Percentiles rank a stretch among this genome's conserved stretches.
phyloP scores from a whole-genome alignment of 2,329 filamentous ascomycete species.

The Aspergillus aculeatinus region DNA sequence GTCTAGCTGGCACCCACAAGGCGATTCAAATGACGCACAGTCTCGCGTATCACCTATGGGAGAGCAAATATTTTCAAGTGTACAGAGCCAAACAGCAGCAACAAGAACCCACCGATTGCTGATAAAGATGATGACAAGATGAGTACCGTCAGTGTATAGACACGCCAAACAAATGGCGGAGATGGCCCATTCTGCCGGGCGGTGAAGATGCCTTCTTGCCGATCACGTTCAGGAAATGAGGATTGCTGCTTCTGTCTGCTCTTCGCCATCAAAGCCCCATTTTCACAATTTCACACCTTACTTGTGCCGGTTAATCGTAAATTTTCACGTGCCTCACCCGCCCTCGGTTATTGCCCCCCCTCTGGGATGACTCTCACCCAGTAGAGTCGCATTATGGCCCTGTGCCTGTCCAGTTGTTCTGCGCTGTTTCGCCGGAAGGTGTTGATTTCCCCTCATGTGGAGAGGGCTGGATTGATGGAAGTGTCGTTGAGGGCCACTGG shows the following conservation, averaged over 20 bases:
- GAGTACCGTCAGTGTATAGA: no score
- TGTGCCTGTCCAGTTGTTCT: conserved; percentile 31
- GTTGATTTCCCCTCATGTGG: conserved; percentile 21
- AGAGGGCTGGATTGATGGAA: conserved; percentile 31
- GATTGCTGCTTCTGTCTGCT: conserved; percentile 7
- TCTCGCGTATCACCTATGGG: no score
- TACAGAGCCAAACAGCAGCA: not conserved
- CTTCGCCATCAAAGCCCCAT: not conserved
- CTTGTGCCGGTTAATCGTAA: not conserved
- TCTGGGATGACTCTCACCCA: conserved; percentile 27
- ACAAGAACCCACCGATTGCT: not conserved
- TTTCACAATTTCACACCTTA: not conserved
- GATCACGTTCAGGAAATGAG: not conserved
- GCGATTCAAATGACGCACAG: not conserved
- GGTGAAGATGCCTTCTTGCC: conserved; percentile 11
- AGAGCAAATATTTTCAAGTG: no score
- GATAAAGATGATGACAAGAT: not conserved
- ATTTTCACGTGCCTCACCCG: conserved; percentile 3
- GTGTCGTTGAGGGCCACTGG: conserved; percentile 34
- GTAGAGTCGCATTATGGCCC: conserved; percentile 35
- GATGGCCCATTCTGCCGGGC: conserved; percentile 22
- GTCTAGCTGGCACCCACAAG: not conserved
- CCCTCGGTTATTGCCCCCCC: conserved; percentile 4
- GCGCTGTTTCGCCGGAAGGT: conserved; percentile 24
- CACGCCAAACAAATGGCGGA: not conserved